phyloP scores from a whole-genome alignment of 2,329 filamentous ascomycete species.

The Helotiales sp. region DNA sequence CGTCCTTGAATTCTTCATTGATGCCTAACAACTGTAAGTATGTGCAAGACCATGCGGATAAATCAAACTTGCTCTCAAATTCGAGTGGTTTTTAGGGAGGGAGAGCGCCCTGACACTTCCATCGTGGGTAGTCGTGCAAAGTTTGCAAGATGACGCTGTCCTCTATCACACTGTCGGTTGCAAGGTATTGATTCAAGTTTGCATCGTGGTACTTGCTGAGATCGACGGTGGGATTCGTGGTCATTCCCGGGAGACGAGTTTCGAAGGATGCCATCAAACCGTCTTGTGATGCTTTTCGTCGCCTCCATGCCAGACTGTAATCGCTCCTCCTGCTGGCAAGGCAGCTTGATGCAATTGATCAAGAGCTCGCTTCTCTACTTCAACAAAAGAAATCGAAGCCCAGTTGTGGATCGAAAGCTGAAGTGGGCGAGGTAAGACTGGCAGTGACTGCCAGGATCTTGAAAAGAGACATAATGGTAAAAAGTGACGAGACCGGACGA shows the following conservation, averaged over 20 bases:
- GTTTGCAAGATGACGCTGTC: slow-evolving; percentile 58
- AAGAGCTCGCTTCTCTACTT: slow-evolving; percentile 51
- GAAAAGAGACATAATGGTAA: background rate
- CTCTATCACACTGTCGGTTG: slow-evolving; percentile 45
- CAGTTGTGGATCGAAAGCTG: slow-evolving; percentile 14
- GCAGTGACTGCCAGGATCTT: background rate
- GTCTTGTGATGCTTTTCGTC: slow-evolving; percentile 49
- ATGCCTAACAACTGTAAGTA: background rate
- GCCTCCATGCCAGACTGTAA: slow-evolving; percentile 56
- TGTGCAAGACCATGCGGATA: background rate
- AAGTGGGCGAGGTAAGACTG: background rate
- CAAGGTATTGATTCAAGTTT: slow-evolving; percentile 53
- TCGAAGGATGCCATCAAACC: slow-evolving; percentile 44
- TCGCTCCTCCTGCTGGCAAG: slow-evolving; percentile 50
- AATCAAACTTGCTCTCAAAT: slow-evolving; percentile 51
- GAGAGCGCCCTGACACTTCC: slow-evolving; percentile 48
- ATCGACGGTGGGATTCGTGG: slow-evolving; percentile 48
- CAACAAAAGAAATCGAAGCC: slow-evolving; percentile 10
- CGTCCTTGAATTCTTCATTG: slow-evolving; percentile 49
- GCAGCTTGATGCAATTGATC: slow-evolving; percentile 57
- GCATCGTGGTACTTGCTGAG: slow-evolving; percentile 60
- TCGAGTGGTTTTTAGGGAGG: slow-evolving; percentile 55
- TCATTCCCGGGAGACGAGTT: slow-evolving; percentile 56
- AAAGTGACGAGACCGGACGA: background rate
- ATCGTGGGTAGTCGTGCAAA: slow-evolving; percentile 56